These are phyloP conservation scores for Agaricus subrufescens DNA, from an alignment of 768 basidiomycete genomes.

Conservation along the genomic window DNA sequence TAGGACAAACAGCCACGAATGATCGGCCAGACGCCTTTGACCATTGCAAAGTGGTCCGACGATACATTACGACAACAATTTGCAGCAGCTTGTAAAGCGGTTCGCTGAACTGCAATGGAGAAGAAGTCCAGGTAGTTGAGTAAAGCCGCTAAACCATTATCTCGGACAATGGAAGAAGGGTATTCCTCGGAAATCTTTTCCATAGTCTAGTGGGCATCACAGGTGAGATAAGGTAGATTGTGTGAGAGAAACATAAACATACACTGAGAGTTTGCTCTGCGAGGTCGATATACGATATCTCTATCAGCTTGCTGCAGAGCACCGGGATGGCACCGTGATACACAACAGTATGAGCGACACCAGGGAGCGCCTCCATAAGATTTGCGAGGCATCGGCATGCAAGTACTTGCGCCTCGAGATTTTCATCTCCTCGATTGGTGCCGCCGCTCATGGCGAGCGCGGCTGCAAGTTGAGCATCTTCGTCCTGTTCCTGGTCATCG, in stretches of 20 bases:
- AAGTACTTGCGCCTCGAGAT: conserved; percentile 90
- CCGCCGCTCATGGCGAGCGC: conserved; percentile 79
- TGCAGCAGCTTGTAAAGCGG: conserved; percentile 92
- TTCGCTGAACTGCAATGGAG: conserved; percentile 95
- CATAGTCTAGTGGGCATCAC: conserved; percentile 62
- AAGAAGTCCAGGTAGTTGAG: conserved; percentile 98
- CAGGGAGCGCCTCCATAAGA: conserved; percentile 97
- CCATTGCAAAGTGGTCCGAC: conserved; percentile 83
- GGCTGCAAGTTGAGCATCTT: conserved; percentile 86
- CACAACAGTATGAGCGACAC: conserved; percentile 95
- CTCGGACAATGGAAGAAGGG: conserved; percentile 91
- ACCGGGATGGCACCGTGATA: conserved; percentile 98
- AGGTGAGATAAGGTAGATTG: conserved; percentile 13
- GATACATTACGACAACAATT: conserved; percentile 95
- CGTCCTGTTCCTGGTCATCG: conserved; percentile 63
- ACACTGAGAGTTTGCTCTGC: conserved; percentile 98
- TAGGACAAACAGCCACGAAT: conserved; percentile 89
- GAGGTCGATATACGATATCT: conserved; percentile 96
- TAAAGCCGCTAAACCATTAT: conserved; percentile 89
- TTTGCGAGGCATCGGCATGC: conserved; percentile 97
- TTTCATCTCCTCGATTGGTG: conserved; percentile 73
- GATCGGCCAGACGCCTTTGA: conserved; percentile 87
- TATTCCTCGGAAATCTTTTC: conserved; percentile 99
- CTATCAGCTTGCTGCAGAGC: conserved; percentile 93
- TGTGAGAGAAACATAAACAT: conserved; percentile 32